Conservation (phyloP, 2,329 filamentous ascomycete species). For the Simplicillium aogashimaense region DNA sequence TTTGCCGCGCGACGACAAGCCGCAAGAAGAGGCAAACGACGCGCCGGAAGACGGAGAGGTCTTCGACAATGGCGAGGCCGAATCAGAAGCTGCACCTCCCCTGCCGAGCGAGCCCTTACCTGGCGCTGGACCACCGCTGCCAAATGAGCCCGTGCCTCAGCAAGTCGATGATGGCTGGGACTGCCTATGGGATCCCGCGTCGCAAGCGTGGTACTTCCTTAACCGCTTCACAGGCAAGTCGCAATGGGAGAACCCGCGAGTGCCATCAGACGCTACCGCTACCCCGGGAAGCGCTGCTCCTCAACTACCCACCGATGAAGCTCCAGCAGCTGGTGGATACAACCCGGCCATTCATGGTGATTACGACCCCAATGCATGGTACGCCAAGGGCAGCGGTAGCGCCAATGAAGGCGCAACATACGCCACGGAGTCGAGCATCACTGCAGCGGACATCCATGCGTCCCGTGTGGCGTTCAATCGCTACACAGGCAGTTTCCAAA, state of each 20-base stretch:
- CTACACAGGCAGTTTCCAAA: conserved; percentile 78
- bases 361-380: conserved; percentile 94
- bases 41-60: conserved; percentile 15
- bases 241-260: conserved; percentile 81
- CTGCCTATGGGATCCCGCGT: conserved; percentile 61
- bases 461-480: conserved; percentile 78
- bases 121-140: conserved; percentile 26
- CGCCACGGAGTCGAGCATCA: conserved; percentile 14
- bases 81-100: conserved; percentile 22
- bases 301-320: conserved; percentile 23
- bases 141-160: conserved; percentile 31
- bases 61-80: conserved; percentile 7
- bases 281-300: conserved; percentile 16
- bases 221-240: conserved; percentile 67
- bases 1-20: too few species aligned
- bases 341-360: conserved; percentile 93
- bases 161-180: conserved; percentile 72
- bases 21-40: conserved; percentile 1
- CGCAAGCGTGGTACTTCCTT: conserved; percentile 71
- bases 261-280: conserved; percentile 34
- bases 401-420: conserved; percentile 17
- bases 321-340: conserved; percentile 60
- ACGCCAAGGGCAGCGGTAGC: conserved; percentile 53
- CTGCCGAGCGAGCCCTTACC: conserved; percentile 19
- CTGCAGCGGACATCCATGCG: conserved; percentile 41